Conservation (phyloP, 306 rosid genomes). For the Datisca glomerata region DNA sequence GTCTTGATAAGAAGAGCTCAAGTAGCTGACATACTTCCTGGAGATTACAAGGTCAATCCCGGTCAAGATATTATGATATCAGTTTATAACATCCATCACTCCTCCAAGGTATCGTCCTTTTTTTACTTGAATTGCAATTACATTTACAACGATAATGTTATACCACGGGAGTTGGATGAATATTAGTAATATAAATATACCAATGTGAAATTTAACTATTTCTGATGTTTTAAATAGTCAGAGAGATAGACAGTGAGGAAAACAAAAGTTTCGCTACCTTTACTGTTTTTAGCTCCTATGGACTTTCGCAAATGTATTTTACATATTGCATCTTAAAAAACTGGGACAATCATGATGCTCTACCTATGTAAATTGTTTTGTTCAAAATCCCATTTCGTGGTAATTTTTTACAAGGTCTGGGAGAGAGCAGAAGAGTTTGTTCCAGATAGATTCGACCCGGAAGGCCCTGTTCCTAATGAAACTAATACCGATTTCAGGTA, state of each 20-base stretch:
- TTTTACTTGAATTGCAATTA: not conserved
- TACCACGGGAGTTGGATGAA: too few species aligned
- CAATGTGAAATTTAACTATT: too few species aligned
- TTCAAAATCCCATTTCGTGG: constrained; percentile 4
- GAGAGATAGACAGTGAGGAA: too few species aligned
- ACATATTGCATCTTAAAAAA: too few species aligned
- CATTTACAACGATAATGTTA: too few species aligned
- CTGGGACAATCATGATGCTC: not conserved
- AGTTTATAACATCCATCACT: constrained; percentile 82
- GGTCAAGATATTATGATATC: constrained; percentile 99
- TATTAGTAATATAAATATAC: too few species aligned
- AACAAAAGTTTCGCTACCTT: too few species aligned
- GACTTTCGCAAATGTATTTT: too few species aligned
- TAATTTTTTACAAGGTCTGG: constrained; percentile 63
- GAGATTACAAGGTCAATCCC: constrained; percentile 67
- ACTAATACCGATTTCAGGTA: constrained; percentile 86
- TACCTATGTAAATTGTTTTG: constrained; percentile 4
- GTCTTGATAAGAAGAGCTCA: constrained; percentile 91
- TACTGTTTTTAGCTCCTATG: too few species aligned
- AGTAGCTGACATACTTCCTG: constrained; percentile 77
- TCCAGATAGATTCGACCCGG: constrained; percentile 83
- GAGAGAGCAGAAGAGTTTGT: constrained; percentile 84
- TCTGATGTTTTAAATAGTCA: too few species aligned
- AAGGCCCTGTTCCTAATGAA: constrained; percentile 76
- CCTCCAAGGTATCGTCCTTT: constrained; percentile 51